Evolutionary conservation across 2,329 filamentous ascomycete species (phyloP), one percentile per base, ranked within the genome.

Genomic region (Xylaria hypoxylon): DNA sequence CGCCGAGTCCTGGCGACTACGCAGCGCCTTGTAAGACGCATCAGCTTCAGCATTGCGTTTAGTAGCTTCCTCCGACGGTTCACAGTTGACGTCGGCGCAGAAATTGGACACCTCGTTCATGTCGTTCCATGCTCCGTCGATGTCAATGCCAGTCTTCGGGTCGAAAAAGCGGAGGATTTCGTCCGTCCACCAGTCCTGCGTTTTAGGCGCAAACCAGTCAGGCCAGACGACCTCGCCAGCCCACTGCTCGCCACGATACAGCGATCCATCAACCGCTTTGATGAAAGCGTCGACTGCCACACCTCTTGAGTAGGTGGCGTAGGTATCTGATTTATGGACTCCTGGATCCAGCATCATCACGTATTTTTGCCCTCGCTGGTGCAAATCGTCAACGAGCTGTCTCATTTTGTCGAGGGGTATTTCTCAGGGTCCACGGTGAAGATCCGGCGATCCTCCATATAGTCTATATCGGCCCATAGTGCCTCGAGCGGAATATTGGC

Each of bases 81-180:
- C 65, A 44, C 69, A 73, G 35, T 65, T 57, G 55, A 70, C 35
- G 28, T 71, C 56, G 8, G 58, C 58, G 58, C 68, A 71, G 56
- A 70, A 77, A 71, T 69, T 86, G 82, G 70, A 84, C 1, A 82
- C 83, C 70, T 87, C 84, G 59, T 86, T 87, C 85, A 89, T 86
- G 71, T 89, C 87, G 63, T 89, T 89, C 86, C 88, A 91, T 1
- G 91, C 79, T 1, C 85, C 89, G 69, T 92, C 90, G 47, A 91
- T 86, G 71, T 91, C 84, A 22, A 92, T 82, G 40, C 89, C 89
- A 3, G 77, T 82, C 0, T 84, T 79, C 0, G 85, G 77, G 62
- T 82, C 76, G 77, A 91, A 90, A 77, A 89, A 89, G 0, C 69
- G 76, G 0, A 70, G 72, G 66, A 91, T 87, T 69, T 91, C 83